Base-by-base conservation (phyloP, 2,329 filamentous ascomycete genomes). In the Claviceps maximensis region DNA sequence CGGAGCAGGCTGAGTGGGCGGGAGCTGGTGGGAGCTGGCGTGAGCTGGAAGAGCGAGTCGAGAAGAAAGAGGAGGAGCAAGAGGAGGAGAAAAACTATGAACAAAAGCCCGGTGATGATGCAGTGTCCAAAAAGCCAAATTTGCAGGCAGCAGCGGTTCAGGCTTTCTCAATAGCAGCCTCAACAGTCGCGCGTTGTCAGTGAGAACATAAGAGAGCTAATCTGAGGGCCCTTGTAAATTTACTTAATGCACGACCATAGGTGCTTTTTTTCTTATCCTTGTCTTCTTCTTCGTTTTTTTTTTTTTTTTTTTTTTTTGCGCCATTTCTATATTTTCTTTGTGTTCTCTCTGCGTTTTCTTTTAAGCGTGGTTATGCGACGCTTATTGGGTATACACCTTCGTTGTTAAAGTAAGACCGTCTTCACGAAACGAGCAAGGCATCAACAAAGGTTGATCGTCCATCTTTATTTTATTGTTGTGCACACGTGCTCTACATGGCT, bases 141-240 rank as follows among this genome's bases (percentile, higher is more conserved):
- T 77, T 76, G 74, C 71, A 77, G 73, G 63, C 71, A 75, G 64
- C 68, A 70, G 68, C 67, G 60, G 58, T 46, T 48, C 54, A 53
- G 54, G 47, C 38, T 50, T 50, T 53, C n/a, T 55, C 54, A 50
- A 47, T 48, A 13, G 41, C 23, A 21, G 41, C 41, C 41, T 17
- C 27, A 13, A 29, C 47, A 49, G 52, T 56, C 58, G 63, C 67
- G 71, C 59, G 73, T 75, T 75, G 72, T 67, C 72, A 57, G 55
- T 76, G 74, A 75, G 74, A 76, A 76, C 72, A 65, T 61, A 67
- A 72, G 74, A 76, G 74, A 76, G 74, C 74, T 76, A 74, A 76
- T 76, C 74, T 76, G 74, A 76, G 74, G 74, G 74, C 62, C 10
- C 29, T n/a, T n/a, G 13, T 19, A 5, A 25, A n/a, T n/a, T n/a